These are phyloP conservation scores for Colletotrichum sp. DNA, from an alignment of 2,329 filamentous ascomycete genomes.

Conservation along the genomic window DNA sequence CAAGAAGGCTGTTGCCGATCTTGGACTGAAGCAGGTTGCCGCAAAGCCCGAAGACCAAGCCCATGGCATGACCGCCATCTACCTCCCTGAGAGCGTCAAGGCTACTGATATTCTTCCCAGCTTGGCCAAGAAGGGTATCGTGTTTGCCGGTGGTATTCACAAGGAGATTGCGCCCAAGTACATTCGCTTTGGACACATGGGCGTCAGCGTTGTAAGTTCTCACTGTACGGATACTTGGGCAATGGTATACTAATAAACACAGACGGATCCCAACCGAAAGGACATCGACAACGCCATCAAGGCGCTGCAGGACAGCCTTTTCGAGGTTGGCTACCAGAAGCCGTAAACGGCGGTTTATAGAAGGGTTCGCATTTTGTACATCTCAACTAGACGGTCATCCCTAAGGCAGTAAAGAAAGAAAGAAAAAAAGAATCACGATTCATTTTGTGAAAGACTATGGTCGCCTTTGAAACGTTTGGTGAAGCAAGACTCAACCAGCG, in stretches of 20 bases:
- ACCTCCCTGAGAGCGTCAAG: constrained; percentile 83
- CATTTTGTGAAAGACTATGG: not conserved
- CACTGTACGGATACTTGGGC: not conserved
- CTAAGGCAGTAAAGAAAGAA: not conserved
- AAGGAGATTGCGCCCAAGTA: constrained; percentile 95
- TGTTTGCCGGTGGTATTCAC: constrained; percentile 95
- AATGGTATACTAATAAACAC: constrained; percentile 25
- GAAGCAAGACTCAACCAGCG: not conserved
- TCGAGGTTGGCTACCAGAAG: constrained; percentile 72
- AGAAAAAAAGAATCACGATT: not conserved
- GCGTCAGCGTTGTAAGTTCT: constrained; percentile 77
- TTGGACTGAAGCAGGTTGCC: constrained; percentile 89
- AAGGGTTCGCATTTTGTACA: not conserved
- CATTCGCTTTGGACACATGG: constrained; percentile 97
- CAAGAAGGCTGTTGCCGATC: constrained; percentile 79
- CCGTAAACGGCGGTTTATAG: constrained; percentile 28
- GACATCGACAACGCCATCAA: constrained; percentile 87
- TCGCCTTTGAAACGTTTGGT: not conserved
- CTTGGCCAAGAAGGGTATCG: constrained; percentile 83
- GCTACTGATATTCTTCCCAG: constrained; percentile 85
- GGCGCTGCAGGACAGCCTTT: constrained; percentile 75
- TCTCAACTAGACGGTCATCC: not conserved
- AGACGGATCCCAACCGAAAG: constrained; percentile 76
- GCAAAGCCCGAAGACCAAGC: constrained; percentile 88
- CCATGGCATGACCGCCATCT: constrained; percentile 97